These are phyloP conservation scores for Xenoacremonium recifei DNA, from an alignment of 2,329 filamentous ascomycete species.

Conservation along the genomic window DNA sequence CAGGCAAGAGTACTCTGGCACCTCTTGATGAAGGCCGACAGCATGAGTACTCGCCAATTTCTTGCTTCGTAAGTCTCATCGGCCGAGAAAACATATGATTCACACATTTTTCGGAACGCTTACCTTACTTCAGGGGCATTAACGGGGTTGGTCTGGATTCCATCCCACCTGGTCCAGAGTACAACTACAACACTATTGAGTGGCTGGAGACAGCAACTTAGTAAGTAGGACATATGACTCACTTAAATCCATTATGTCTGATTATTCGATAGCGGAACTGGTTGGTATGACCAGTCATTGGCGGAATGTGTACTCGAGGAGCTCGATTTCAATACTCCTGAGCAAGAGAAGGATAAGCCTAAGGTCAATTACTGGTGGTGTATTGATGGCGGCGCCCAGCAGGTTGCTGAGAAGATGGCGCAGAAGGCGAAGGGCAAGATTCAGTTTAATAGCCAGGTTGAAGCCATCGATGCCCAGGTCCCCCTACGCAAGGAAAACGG, in stretches of 20 bases:
- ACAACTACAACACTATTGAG: conserved; percentile 21
- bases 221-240: conserved; percentile 4
- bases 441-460: conserved; percentile 11
- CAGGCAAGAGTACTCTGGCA: conserved; percentile 5
- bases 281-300: conserved; percentile 20
- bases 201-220: conserved; percentile 20
- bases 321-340: conserved; percentile 13
- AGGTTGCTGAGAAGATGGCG: conserved; percentile 12
- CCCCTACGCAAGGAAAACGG: neutral
- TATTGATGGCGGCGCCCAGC: conserved; percentile 15
- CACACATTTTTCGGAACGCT: too few species aligned
- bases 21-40: conserved; percentile 12
- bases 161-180: neutral
- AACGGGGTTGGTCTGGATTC: too few species aligned
- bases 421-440: conserved; percentile 4
- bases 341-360: fast-evolving
- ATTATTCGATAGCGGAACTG: conserved; percentile 10
- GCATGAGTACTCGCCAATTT: conserved; percentile 17
- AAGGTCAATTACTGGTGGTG: conserved; percentile 17
- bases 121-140: too few species aligned
- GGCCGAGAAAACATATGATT: too few species aligned
- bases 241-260: neutral
- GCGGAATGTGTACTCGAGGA: conserved; percentile 17
- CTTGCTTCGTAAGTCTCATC: conserved; percentile 20
- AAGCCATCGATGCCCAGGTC: conserved; percentile 10